Conservation (phyloP, 2,329 filamentous ascomycete species). For the Arthrobotrys entomopaga region DNA sequence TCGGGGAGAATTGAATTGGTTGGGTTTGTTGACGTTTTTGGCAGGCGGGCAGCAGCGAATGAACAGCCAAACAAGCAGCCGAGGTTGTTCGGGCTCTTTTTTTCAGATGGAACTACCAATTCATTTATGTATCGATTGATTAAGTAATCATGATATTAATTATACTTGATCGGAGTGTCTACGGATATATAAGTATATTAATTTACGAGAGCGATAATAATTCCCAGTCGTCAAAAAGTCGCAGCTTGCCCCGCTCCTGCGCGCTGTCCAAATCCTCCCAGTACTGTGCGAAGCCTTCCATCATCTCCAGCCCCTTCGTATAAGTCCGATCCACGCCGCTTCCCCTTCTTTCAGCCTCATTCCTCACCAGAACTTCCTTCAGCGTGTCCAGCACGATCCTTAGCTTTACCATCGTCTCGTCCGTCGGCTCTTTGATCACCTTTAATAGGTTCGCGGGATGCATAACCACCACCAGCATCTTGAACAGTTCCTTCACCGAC, state of each 20-base stretch:
- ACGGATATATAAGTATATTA: not conserved
- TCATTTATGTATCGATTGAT: too few species aligned
- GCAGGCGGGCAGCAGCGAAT: constrained; percentile 7
- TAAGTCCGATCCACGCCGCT: constrained; percentile 50
- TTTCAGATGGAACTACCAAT: not conserved
- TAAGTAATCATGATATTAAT: too few species aligned
- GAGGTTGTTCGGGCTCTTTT: constrained; percentile 17
- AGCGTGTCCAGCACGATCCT: constrained; percentile 41
- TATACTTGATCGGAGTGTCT: too few species aligned
- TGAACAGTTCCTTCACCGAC: constrained; percentile 49
- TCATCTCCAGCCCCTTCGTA: constrained; percentile 52
- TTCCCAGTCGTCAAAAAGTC: constrained; percentile 52
- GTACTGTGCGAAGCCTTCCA: constrained; percentile 50
- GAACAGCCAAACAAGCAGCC: constrained; percentile 10
- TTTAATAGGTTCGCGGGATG: constrained; percentile 46
- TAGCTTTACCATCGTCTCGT: constrained; percentile 24
- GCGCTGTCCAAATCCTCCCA: constrained; percentile 21
- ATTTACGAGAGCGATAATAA: not conserved
- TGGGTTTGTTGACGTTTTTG: constrained; percentile 46
- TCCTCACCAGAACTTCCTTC: constrained; percentile 35
- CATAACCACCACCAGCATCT: constrained; percentile 48
- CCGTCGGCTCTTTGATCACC: constrained; percentile 28
- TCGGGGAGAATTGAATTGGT: constrained; percentile 2
- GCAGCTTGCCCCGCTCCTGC: constrained; percentile 3
- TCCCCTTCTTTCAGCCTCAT: constrained; percentile 36